phyloP scores from a whole-genome alignment of 805 yeast species.

The Lipomyces sp. region DNA sequence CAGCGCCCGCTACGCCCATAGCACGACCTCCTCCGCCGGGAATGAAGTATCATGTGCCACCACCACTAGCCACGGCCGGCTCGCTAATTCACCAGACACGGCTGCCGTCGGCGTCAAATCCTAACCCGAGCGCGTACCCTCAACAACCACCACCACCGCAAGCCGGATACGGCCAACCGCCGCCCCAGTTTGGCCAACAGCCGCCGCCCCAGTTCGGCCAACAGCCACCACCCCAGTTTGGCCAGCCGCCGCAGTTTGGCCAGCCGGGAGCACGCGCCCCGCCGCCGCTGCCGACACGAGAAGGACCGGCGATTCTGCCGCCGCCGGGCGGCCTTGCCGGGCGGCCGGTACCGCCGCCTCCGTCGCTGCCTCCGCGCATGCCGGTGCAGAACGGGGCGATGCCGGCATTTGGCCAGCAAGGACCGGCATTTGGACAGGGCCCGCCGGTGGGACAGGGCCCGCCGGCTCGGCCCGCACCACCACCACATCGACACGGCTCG shows the following conservation, averaged over 20 bases:
- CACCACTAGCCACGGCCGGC: constrained; percentile 26
- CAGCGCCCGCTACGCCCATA: neutral
- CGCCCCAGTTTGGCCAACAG: constrained; percentile 4
- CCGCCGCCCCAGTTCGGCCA: constrained; percentile 15
- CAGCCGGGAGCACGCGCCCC: constrained; percentile 32
- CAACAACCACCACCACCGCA: constrained; percentile 2
- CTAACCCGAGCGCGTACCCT: constrained; percentile 2
- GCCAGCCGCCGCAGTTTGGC: constrained; percentile 32
- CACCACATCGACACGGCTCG: constrained; percentile 25
- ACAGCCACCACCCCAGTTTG: constrained; percentile 32
- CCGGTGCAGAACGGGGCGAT: constrained; percentile 27
- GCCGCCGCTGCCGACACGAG: constrained; percentile 16
- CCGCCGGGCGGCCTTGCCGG: constrained; percentile 15
- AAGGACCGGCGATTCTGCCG: constrained; percentile 1
- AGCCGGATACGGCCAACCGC: constrained; percentile 9
- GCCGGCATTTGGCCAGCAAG: constrained; percentile 15
- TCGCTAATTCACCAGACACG: constrained; percentile 8
- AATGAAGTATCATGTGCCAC: constrained; percentile 29
- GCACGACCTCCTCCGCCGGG: constrained; percentile 21
- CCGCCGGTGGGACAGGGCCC: constrained; percentile 4
- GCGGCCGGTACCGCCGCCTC: constrained; percentile 28
- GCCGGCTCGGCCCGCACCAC: constrained; percentile 28
- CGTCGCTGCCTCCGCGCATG: constrained; percentile 35
- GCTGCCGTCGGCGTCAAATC: constrained; percentile 9
- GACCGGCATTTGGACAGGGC: neutral